These are phyloP conservation scores for Citrus reticulata DNA, from an alignment of 345 rosid species.

Conservation along the genomic window DNA sequence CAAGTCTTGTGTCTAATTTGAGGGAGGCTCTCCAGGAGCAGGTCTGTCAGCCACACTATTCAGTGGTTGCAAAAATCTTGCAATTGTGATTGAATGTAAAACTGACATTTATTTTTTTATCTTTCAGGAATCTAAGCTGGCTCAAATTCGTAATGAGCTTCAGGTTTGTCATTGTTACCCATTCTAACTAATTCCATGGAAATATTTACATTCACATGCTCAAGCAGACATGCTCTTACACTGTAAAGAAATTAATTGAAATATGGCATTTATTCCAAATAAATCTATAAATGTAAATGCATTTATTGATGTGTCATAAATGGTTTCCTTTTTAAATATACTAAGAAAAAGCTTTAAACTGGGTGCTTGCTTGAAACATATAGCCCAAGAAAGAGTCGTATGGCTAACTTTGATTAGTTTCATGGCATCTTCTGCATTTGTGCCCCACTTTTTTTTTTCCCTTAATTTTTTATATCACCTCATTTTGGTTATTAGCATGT, in stretches of 20 bases:
- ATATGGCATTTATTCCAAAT: background rate
- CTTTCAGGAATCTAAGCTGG: slow-evolving; percentile 76
- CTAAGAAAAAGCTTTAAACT: background rate
- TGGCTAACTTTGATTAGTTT: background rate
- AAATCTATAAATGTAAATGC: background rate
- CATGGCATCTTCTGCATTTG: background rate
- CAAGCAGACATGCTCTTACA: background rate
- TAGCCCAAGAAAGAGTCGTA: background rate
- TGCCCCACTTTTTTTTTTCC: background rate
- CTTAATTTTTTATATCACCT: background rate
- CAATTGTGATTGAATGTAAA: slow-evolving; percentile 10
- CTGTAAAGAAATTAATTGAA: background rate
- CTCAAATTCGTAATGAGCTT: slow-evolving; percentile 66
- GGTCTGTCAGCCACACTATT: slow-evolving; percentile 40
- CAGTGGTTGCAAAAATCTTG: background rate
- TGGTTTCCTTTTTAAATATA: background rate
- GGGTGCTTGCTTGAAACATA: background rate
- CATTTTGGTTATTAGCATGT: background rate
- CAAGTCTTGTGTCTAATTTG: slow-evolving; percentile 62
- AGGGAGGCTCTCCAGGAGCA: slow-evolving; percentile 88
- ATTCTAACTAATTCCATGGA: background rate
- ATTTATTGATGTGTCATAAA: background rate
- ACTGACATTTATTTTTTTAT: slow-evolving; percentile 19
- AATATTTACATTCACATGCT: background rate
- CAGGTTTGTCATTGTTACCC: slow-evolving; percentile 49